Evolutionary conservation across 2,329 filamentous ascomycete species (phyloP).

Genomic region (Thermomyces lanuginosus): DNA sequence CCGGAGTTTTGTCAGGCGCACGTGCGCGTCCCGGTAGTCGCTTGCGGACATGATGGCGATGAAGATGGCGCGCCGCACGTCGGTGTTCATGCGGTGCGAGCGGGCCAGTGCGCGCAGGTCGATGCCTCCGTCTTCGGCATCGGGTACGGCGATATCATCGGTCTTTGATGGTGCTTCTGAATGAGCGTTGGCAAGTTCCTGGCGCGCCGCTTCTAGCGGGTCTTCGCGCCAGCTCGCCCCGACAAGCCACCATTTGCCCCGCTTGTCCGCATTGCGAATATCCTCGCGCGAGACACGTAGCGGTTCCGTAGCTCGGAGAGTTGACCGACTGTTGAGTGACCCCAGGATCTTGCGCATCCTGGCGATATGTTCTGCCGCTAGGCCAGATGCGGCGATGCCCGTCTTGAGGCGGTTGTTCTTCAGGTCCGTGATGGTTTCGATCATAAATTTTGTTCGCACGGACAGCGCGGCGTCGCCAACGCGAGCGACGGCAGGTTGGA

Average conservation of each 20-base stretch:
- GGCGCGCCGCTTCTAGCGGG: constrained; percentile 20
- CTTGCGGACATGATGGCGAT: constrained; percentile 72
- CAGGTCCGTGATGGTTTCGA: constrained; percentile 84
- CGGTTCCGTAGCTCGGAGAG: constrained; percentile 59
- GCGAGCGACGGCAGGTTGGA: constrained; percentile 55
- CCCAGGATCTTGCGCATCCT: constrained; percentile 82
- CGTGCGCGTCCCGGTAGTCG: constrained; percentile 69
- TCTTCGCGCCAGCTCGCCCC: constrained; percentile 67
- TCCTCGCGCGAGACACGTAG: constrained; percentile 68
- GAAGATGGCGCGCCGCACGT: constrained; percentile 80
- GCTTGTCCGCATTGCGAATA: constrained; percentile 66
- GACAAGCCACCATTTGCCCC: constrained; percentile 96
- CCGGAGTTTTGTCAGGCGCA: constrained; percentile 62
- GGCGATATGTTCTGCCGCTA: constrained; percentile 65
- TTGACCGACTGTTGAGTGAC: constrained; percentile 51
- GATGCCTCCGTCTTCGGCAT: constrained; percentile 28
- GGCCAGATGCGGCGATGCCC: constrained; percentile 49
- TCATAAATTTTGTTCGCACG: constrained; percentile 89
- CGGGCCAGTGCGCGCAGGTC: constrained; percentile 60
- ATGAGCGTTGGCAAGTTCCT: constrained; percentile 14
- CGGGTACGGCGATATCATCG: constrained; percentile 5
- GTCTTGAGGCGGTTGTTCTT: constrained; percentile 87
- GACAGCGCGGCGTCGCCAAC: constrained; percentile 56
- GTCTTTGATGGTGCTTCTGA: neutral
- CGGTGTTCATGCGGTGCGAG: constrained; percentile 72